Conservation (phyloP, 1,139 yeast species). For the Pichia sp. region DNA sequence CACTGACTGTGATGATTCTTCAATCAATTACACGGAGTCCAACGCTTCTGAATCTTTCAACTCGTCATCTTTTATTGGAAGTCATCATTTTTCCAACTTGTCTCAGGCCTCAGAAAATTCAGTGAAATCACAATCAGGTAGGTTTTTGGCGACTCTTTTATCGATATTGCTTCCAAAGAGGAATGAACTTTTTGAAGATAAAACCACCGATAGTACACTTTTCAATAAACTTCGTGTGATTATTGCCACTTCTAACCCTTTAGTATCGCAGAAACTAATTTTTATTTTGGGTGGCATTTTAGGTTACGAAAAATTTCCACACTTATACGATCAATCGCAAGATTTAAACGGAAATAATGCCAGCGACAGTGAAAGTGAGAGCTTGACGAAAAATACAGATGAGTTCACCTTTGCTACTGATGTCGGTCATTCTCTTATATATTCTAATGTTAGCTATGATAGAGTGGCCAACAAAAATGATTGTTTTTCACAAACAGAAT, state of each 20-base stretch:
- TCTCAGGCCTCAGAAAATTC: not conserved
- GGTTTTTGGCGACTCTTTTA: constrained; percentile 39
- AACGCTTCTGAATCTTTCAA: not conserved
- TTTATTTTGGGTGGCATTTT: constrained; percentile 43
- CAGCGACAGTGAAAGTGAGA: no score
- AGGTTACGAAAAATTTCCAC: constrained; percentile 24
- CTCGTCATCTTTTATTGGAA: not conserved
- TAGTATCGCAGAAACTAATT: constrained; percentile 45
- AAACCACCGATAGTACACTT: constrained; percentile 13
- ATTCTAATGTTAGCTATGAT: no score
- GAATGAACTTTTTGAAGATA: constrained; percentile 29
- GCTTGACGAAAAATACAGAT: no score
- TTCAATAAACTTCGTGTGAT: constrained; percentile 30
- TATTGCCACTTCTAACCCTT: constrained; percentile 49
- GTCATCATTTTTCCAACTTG: not conserved
- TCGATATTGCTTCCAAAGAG: constrained; percentile 36
- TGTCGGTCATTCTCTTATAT: no score
- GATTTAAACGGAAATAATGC: not conserved
- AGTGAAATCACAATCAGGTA: constrained; percentile 4
- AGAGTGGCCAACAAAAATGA: not conserved
- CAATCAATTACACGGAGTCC: not conserved
- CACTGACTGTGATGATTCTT: not conserved
- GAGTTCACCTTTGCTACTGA: no score
- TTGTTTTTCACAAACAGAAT: not conserved
- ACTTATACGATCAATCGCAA: constrained; percentile 6